Evolutionary conservation across 2,329 filamentous ascomycete genomes (phyloP), one percentile per base, ranked within the genome.

Genomic region (Verticillium longisporum): DNA sequence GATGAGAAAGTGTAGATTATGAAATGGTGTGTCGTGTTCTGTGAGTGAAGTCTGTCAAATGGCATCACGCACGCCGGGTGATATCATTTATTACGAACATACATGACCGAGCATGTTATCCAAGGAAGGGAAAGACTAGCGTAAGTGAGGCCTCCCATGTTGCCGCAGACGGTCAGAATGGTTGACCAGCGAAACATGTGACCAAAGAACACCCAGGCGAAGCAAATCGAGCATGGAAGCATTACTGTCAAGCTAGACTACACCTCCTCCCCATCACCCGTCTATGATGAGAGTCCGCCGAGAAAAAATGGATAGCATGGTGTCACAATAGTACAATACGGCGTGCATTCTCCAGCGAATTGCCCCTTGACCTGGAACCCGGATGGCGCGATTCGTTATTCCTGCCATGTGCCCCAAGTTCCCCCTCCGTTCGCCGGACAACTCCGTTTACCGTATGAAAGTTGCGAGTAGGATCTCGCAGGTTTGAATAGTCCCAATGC

Each of bases 291-390:
- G 74, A 74, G 74, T 70, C 69, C 68, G 70, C 71, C 69, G 54
- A 55, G 54, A 55, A 67, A 66, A 68, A 71, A 72, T 70, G 70
- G 69, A 74, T 77, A 75, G 71, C 72, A 71, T 73, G 71, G 73
- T 74, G 76, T 77, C 74, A 79, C 74, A 81, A 80, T 78, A 81
- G 75, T 82, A 82, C 80, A 80, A 74, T 75, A 74, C 73, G 69
- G 72, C 66, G 66, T 70, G 65, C 64, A 59, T 64, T 67, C 69
- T 68, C 66, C 66, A 70, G 62, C 65, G 59, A 68, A 61, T 68
- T 61, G 61, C 69, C 63, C 63, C 67, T 18, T 53, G 45, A 53
- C 45, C 45, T n/a, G 45, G 18, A 53, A 11, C 18, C 38, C n/a
- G 18, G 45, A 53, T 53, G 45, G 45, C 45, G 45, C 45, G 45